phyloP scores from a whole-genome alignment of 2,329 filamentous ascomycete species.

The Diaporthe destruens region DNA sequence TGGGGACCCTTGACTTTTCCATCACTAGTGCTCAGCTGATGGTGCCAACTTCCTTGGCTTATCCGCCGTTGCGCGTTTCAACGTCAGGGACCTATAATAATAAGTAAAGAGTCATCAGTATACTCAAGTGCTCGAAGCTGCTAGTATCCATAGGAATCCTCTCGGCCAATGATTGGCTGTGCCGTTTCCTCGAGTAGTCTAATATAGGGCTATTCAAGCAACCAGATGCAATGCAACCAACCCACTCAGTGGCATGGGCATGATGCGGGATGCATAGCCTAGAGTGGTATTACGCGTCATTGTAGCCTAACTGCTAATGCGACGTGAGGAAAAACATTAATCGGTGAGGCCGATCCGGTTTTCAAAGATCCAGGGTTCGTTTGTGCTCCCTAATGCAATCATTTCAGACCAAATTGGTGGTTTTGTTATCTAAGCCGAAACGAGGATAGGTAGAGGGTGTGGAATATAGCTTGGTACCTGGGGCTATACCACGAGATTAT shows the following conservation, averaged over 20 bases:
- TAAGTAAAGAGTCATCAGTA: too few relatives aligned
- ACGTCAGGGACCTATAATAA: too few relatives aligned
- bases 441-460: background rate
- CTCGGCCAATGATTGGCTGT: background rate
- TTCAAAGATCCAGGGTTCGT: too few relatives aligned
- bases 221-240: background rate
- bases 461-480: background rate
- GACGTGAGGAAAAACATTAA: too few relatives aligned
- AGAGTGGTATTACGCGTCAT: too few relatives aligned
- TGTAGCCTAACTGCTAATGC: background rate
- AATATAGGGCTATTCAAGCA: background rate
- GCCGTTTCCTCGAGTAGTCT: background rate
- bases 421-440: background rate
- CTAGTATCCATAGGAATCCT: background rate
- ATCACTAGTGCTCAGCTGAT: background rate
- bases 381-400: too few relatives aligned
- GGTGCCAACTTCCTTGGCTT: background rate
- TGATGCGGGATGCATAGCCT: background rate
- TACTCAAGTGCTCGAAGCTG: too few relatives aligned
- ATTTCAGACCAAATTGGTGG: background rate
- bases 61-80: background rate
- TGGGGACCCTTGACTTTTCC: background rate
- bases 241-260: too few relatives aligned
- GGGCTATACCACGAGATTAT: background rate
- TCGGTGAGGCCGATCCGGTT: too few relatives aligned